Base-by-base conservation (phyloP, 192 early-diverging fungal genomes). In the Coemansia sp. region DNA sequence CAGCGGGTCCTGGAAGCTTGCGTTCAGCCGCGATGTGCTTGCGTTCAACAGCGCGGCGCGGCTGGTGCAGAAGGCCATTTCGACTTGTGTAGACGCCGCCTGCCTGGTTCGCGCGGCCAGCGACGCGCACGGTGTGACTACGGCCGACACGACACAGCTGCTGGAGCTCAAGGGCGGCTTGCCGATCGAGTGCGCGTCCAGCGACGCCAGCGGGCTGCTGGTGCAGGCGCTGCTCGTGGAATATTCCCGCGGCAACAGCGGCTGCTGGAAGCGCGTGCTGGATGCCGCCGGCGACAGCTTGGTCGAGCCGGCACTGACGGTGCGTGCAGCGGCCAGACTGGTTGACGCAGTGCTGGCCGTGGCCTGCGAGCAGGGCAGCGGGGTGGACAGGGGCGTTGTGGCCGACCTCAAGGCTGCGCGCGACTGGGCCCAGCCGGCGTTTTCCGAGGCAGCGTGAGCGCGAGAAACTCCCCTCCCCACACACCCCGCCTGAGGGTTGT, bases 41-140 rank as follows among this genome's bases (percentile, higher is more conserved):
- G 87, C 84, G 14, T 92, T 92, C 76, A 87, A 85, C 75, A 90
- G 90, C 69, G 83, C 89, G 54, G 86, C 80, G n/a, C 87, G 87
- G 30, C 60, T 76, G 10, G 78, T 76, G 63, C 60, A 64, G 12
- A 81, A 69, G 70, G 42, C 73, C 4, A 60, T 62, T 5, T 55
- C 54, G 5, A 60, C 54, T 32, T 56, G 61, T 56, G 42, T 70
- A 17, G 78, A 81, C 31, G 25, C 63, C 2, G 72, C 73, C 6
- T 61, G 69, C 60, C 60, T 72, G 48, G 42, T 52, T 4, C 45
- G 36, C 14, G 33, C 55, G 11, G 45, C 22, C 6, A 40, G 52
- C 10, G 56, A 30, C 48, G 48, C 56, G 54, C 60, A 25, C 50
- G 57, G 33, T 28, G 60, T 29, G 1, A 11, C 48, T 1, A 20